A percentile compares a stretch with the other conserved stretches of the same genome.
Evolutionary conservation across 257 asterid species (phyloP).

Genomic region (Gentiana straminea): DNA sequence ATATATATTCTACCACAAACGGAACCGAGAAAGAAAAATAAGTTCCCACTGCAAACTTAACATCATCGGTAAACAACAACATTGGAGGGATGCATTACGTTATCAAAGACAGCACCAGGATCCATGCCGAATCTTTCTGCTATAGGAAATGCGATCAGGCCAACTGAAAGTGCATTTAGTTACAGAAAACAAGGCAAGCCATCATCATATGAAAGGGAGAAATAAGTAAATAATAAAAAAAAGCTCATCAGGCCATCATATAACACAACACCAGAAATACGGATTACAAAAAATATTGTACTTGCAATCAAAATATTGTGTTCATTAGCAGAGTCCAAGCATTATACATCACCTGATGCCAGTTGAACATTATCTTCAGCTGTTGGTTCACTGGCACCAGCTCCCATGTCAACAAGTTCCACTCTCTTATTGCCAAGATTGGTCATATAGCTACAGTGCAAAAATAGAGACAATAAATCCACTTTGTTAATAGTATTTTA

Average conservation of each 20-base stretch:
- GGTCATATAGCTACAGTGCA: slow-evolving; percentile 67
- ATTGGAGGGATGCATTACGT: slow-evolving; percentile 34
- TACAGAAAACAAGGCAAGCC: slow-evolving; percentile 17
- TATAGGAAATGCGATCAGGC: slow-evolving; percentile 92
- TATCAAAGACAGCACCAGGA: slow-evolving; percentile 97
- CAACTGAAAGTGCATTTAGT: slow-evolving; percentile 51
- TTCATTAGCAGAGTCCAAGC: background rate
- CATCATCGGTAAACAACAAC: background rate
- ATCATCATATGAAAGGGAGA: background rate
- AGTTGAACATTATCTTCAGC: slow-evolving; percentile 81
- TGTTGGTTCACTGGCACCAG: slow-evolving; percentile 68
- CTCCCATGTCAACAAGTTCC: slow-evolving; percentile 90
- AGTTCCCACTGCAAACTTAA: background rate
- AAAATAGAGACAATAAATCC: background rate
- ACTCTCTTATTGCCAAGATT: slow-evolving; percentile 90
- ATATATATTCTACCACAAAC: slow-evolving; percentile 54
- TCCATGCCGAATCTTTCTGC: slow-evolving; percentile 99
- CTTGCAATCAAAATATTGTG: no score
- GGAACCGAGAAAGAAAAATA: background rate
- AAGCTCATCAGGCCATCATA: no score
- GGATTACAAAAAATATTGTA: no score
- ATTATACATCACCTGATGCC: slow-evolving; percentile 66
- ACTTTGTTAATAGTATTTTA: no score
- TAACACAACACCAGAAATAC: no score
- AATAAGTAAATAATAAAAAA: background rate